Evolutionary conservation across 768 basidiomycete species (phyloP).

Genomic region (Leccinum rimulosum): DNA sequence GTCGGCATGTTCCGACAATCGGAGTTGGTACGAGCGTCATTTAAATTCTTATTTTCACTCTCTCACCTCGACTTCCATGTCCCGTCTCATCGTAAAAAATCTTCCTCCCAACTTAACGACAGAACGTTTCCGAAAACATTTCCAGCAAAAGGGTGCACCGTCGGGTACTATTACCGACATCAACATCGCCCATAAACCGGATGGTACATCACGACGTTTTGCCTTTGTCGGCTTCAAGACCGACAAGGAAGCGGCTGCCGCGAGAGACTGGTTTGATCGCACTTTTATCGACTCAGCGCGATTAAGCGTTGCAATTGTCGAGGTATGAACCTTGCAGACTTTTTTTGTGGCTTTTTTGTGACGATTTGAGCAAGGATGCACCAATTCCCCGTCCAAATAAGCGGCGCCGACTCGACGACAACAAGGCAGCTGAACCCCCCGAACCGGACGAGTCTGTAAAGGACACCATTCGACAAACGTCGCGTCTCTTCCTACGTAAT

Average conservation of each 20-base stretch:
- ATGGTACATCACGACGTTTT: constrained; percentile 83
- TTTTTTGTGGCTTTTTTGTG: constrained; percentile 3
- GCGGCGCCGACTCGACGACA: constrained; percentile 46
- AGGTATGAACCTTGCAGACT: constrained; percentile 43
- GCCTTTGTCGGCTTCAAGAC: constrained; percentile 92
- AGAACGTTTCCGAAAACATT: constrained; percentile 62
- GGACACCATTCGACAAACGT: constrained; percentile 64
- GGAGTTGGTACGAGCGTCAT: constrained; percentile 12
- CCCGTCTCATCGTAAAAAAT: constrained; percentile 82
- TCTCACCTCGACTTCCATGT: constrained; percentile 45
- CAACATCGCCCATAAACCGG: constrained; percentile 70
- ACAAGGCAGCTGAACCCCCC: constrained; percentile 5
- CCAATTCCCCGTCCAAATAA: constrained; percentile 70
- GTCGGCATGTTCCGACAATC: constrained; percentile 24
- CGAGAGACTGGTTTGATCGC: constrained; percentile 80
- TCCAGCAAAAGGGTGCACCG: constrained; percentile 59
- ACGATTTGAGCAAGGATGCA: constrained; percentile 48
- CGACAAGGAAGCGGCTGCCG: constrained; percentile 67
- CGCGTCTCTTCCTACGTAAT: constrained; percentile 91
- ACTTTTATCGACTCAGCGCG: constrained; percentile 81
- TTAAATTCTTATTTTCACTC: not conserved
- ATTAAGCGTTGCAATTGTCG: constrained; percentile 71
- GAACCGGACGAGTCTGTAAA: constrained; percentile 34
- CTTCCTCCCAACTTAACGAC: constrained; percentile 69
- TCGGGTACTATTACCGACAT: constrained; percentile 80